These are phyloP conservation scores for Paramarasmius palmivorus DNA, from an alignment of 1,284 basidiomycete species.

Conservation along the genomic window DNA sequence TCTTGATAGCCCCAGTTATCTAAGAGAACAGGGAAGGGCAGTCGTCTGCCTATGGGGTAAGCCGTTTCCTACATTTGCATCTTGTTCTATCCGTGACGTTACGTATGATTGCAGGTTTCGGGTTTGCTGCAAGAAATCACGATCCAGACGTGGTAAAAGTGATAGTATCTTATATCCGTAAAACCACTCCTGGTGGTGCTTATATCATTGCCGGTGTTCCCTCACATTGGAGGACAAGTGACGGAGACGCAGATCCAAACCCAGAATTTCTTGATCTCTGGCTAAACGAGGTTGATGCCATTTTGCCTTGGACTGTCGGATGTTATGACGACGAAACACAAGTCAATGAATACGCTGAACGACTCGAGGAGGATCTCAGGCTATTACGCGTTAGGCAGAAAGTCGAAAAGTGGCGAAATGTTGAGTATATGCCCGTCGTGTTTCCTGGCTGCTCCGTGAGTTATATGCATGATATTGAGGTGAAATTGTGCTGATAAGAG, in stretches of 20 bases:
- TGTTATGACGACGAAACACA: conserved; percentile 55
- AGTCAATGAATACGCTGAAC: conserved; percentile 58
- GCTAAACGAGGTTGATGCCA: conserved; percentile 70
- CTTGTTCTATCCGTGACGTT: neutral
- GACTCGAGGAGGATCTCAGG: conserved; percentile 61
- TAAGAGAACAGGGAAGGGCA: conserved; percentile 61
- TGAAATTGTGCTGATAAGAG: neutral
- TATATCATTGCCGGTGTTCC: conserved; percentile 71
- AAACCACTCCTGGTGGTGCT: conserved; percentile 63
- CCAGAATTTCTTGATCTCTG: conserved; percentile 63
- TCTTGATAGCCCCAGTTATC: conserved; percentile 68
- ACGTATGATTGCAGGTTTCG: conserved; percentile 47
- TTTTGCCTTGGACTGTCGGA: conserved; percentile 77
- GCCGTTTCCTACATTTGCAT: conserved; percentile 15
- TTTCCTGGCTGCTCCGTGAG: conserved; percentile 74
- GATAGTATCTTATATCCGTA: conserved; percentile 54
- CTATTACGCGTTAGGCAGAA: conserved; percentile 51
- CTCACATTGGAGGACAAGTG: conserved; percentile 67
- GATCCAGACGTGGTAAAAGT: conserved; percentile 56
- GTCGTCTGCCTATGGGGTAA: conserved; percentile 71
- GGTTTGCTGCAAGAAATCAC: conserved; percentile 57
- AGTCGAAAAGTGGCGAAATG: conserved; percentile 39
- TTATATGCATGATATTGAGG: conserved; percentile 14
- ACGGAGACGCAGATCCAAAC: conserved; percentile 65
- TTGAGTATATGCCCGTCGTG: conserved; percentile 75